Base-by-base conservation (phyloP, 257 asterid species). In the Rubia yunnanensis region DNA sequence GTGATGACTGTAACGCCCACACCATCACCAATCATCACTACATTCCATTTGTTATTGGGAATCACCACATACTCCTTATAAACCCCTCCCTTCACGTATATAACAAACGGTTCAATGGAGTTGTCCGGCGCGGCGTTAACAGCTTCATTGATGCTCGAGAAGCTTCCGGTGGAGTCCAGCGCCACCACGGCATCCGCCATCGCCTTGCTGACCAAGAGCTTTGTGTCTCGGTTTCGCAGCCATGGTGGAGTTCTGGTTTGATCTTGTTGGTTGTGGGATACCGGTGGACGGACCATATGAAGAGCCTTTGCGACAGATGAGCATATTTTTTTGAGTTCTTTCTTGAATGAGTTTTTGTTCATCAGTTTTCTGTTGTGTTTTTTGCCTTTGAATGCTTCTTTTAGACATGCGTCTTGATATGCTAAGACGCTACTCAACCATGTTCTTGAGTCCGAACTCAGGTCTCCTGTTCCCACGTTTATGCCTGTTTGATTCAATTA, bases 21-120 rank as follows among this genome's bases (percentile, higher is more conserved):
- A 7, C 89, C 95, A 41, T 87, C 95, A 65, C 95, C 95, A 3
- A 87, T 60, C 82, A 87, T 69, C 85, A 83, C 77, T 31, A 87
- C 72, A 58, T 82, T 84, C 87, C 83, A 76, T 68, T 84, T 84
- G 72, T 81, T 73, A 80, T 81, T 85, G 0, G 77, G 28, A 3
- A 87, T 79, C 70, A 79, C 81, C 60, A 87, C 87, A 68, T 87
- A 79, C 24, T 87, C 95, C 52, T 68, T 74, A 34, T 87, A 87
- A 24, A 87, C 79, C 0, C 92, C 95, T 69, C 52, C 75, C 79
- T 84, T 87, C 0, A 87, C 34, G 57, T 83, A 78, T n/a, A 87
- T 77, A 9, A 87, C 83, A 63, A 67, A 83, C 46, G 81, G 76
- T 32, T 10, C 69, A 0, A 27, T 18, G 32, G 83, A 75, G 0